Conservation (phyloP, 371 early-diverging fungal genomes). For the Sanchytrium tribonematis region DNA sequence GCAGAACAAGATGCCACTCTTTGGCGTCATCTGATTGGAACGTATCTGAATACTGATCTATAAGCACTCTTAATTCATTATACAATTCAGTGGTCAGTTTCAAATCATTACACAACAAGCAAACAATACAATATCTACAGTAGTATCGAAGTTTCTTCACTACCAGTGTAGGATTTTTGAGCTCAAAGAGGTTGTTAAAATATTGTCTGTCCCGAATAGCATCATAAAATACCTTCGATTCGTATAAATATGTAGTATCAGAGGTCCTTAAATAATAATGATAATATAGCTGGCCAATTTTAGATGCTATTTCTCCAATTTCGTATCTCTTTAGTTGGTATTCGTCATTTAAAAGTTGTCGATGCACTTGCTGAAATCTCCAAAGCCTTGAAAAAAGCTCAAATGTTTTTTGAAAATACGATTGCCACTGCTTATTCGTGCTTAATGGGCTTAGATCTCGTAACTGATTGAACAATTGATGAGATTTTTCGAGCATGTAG, state of each 20-base stretch:
- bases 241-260: constrained; percentile 74
- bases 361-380: constrained; percentile 74
- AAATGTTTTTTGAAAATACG: constrained; percentile 80
- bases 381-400: constrained; percentile 85
- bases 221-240: constrained; percentile 76
- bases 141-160: constrained; percentile 85
- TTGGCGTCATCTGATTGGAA: constrained; percentile 64
- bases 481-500: not conserved
- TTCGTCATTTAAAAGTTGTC: constrained; percentile 31
- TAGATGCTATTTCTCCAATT: constrained; percentile 88
- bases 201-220: constrained; percentile 79
- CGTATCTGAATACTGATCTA: constrained; percentile 52
- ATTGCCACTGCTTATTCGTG: constrained; percentile 18
- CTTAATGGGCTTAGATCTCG: not conserved
- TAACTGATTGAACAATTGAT: not conserved
- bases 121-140: constrained; percentile 81
- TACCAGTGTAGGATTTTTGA: constrained; percentile 60
- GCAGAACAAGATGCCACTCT: constrained; percentile 71
- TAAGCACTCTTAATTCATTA: constrained; percentile 41
- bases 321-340: constrained; percentile 86
- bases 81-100: constrained; percentile 43
- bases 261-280: constrained; percentile 52
- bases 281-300: constrained; percentile 57
- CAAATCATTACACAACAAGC: constrained; percentile 50
- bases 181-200: constrained; percentile 65